Evolutionary conservation across 2,329 filamentous ascomycete genomes (phyloP), one percentile per base, ranked within the genome.

Genomic region (Colletotrichum tropicicola): DNA sequence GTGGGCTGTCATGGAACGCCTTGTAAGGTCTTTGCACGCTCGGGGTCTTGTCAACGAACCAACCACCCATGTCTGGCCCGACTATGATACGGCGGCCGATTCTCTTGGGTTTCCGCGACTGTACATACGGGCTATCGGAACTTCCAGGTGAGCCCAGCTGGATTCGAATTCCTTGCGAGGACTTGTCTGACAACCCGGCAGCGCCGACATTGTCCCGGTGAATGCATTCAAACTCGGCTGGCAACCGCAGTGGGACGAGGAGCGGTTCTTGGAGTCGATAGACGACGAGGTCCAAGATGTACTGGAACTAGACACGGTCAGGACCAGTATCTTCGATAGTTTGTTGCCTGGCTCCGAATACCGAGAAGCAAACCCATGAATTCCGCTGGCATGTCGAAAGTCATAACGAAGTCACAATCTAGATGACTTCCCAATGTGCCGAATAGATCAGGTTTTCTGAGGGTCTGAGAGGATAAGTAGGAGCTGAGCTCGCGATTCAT

Each of bases 1-100:
- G 70, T 77, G 73, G 74, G 70, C 71, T 1, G 49, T 75, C 25
- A 69, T 74, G 70, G 60, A 75, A 1, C 56, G 66, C 6, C 59
- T 79, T 8, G 72, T 75, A 0, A 19, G 68, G 23, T 59, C 51
- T 0, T 60, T 79, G 10, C 37, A 77, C 10, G 66, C 69, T 1
- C 73, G 73, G 2, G 74, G 72, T 6, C 72, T 79, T 5, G 70
- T 78, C 0, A 48, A 59, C 1, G 67, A 75, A 1, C 65, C 74
- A 1, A 59, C 60, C 4, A 59, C 61, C 7, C 51, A 70, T 9
- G 28, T 70, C 19, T 79, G 75, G 77, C 69, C 74, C 1, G 73
- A 69, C 39, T 70, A 74, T 8, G 72, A 78, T 0, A 54, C 70
- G 49, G 76, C 73, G 5, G 73, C 75, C 2, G 71, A 78, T 15